A percentile compares a stretch with the other conserved stretches of the same genome.
Evolutionary conservation across 78 protist genomes (phyloP).

Genomic region (Tieghemostelium lacteum): DNA sequence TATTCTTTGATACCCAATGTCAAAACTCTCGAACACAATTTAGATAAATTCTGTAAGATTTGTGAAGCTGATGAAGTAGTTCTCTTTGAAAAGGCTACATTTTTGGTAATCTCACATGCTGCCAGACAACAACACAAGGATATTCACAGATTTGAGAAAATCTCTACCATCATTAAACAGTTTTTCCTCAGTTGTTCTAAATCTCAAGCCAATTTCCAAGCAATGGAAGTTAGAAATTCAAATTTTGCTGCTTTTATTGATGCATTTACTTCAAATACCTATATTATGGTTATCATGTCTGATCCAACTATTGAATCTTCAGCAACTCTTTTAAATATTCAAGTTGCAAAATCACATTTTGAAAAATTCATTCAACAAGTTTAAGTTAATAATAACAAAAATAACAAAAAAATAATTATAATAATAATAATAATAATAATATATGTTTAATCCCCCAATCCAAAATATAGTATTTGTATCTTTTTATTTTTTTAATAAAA

Average conservation of each 20-base stretch:
- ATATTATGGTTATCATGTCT: slow-evolving; percentile 96
- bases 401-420: no score
- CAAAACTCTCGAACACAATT: slow-evolving; percentile 83
- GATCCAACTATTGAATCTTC: slow-evolving; percentile 89
- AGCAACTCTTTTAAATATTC: slow-evolving; percentile 77
- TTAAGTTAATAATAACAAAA: not conserved
- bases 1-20: slow-evolving; percentile 96
- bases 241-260: slow-evolving; percentile 94
- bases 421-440: no score
- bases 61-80: slow-evolving; percentile 98
- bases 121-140: slow-evolving; percentile 83
- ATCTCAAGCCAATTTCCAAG: slow-evolving; percentile 81
- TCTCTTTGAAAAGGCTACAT: slow-evolving; percentile 94
- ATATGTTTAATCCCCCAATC: no score
- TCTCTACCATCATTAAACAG: slow-evolving; percentile 97
- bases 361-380: slow-evolving; percentile 80
- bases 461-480: no score
- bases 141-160: slow-evolving; percentile 94
- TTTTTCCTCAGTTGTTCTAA: slow-evolving; percentile 93
- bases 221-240: slow-evolving; percentile 87
- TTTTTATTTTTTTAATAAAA: no score
- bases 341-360: slow-evolving; percentile 81
- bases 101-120: slow-evolving; percentile 93
- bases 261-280: slow-evolving; percentile 96
- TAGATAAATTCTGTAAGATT: slow-evolving; percentile 88